Evolutionary conservation across 768 basidiomycete genomes (phyloP).

Genomic region (Myochromella boudieri): DNA sequence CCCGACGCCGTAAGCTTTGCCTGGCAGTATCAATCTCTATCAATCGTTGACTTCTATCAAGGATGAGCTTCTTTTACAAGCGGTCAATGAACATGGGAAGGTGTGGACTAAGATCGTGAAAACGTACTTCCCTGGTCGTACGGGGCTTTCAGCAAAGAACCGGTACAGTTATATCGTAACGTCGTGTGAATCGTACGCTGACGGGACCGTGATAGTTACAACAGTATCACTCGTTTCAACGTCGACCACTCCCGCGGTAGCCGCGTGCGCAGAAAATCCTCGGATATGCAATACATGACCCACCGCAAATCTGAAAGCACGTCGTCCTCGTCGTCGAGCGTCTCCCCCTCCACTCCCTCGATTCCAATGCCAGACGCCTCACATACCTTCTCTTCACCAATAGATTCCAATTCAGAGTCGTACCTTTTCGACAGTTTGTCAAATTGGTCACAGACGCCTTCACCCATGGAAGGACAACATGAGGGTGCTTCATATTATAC

Average conservation of each 20-base stretch:
- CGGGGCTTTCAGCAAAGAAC: conserved; percentile 61
- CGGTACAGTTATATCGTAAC: conserved; percentile 31
- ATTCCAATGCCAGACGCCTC: conserved; percentile 23
- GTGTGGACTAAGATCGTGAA: conserved; percentile 65
- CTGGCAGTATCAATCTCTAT: neutral
- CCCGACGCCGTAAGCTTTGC: conserved; percentile 43
- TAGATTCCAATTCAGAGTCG: conserved; percentile 20
- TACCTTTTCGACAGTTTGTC: conserved; percentile 23
- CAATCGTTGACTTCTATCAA: conserved; percentile 21
- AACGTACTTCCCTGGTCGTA: conserved; percentile 59
- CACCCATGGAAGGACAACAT: conserved; percentile 14
- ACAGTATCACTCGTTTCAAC: conserved; percentile 50
- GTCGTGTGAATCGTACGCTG: neutral
- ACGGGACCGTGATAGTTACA: conserved; percentile 36
- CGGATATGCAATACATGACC: conserved; percentile 28
- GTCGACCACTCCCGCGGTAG: conserved; percentile 34
- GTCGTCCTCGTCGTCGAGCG: conserved; percentile 38
- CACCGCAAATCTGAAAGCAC: conserved; percentile 36
- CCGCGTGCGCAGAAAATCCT: conserved; percentile 37
- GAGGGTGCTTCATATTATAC: conserved; percentile 18
- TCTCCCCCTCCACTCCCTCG: conserved; percentile 38
- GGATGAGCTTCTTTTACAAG: conserved; percentile 55
- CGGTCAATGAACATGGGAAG: conserved; percentile 55
- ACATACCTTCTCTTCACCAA: conserved; percentile 22
- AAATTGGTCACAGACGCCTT: conserved; percentile 21